Evolutionary conservation across 768 basidiomycete species (phyloP).

Genomic region (Mycena rosella): DNA sequence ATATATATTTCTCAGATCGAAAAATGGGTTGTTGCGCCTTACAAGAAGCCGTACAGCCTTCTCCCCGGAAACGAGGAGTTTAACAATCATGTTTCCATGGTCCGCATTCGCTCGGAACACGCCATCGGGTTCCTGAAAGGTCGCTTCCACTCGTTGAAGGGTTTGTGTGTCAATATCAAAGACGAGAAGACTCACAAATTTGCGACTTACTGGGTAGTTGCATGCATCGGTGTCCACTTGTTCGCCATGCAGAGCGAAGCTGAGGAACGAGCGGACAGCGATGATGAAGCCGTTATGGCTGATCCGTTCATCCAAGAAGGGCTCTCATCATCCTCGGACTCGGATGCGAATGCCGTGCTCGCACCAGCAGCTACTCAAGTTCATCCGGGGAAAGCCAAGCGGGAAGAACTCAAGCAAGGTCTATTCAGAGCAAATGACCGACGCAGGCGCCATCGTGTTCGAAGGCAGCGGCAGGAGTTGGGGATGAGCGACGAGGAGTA

Average conservation of each 20-base stretch:
- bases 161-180: conserved; percentile 23
- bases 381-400: background rate
- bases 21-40: background rate
- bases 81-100: too few relatives aligned
- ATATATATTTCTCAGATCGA: background rate
- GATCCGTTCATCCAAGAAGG: background rate
- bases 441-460: background rate
- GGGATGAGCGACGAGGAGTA: background rate
- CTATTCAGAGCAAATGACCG: background rate
- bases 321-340: background rate
- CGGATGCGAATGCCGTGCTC: background rate
- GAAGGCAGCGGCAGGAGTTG: background rate
- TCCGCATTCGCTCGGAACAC: conserved; percentile 37
- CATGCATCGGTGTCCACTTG: conserved; percentile 42
- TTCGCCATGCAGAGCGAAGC: conserved; percentile 41
- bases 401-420: background rate
- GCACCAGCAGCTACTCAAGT: background rate
- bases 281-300: conserved; percentile 3
- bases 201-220: conserved; percentile 19
- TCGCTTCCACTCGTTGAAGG: conserved; percentile 5
- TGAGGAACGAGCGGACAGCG: conserved; percentile 27
- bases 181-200: conserved; percentile 11
- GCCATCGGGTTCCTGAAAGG: conserved; percentile 40
- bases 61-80: background rate
- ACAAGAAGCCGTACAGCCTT: background rate